phyloP scores from a whole-genome alignment of 805 yeast genomes.

The Yamadazyma tumulicola region DNA sequence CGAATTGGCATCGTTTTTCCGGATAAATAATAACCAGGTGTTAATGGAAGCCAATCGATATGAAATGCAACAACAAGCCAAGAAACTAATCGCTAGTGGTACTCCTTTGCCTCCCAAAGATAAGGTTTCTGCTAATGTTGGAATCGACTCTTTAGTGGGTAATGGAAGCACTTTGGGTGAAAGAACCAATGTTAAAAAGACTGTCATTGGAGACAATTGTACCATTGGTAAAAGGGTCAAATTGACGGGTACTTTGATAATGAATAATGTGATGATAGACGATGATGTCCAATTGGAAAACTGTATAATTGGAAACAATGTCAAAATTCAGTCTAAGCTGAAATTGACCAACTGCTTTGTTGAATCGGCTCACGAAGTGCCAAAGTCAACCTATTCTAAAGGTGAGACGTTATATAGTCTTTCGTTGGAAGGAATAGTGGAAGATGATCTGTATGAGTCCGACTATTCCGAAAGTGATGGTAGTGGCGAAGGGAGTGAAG shows the following conservation, averaged over 20 bases:
- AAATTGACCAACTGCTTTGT: constrained; percentile 78
- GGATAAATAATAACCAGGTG: constrained; percentile 75
- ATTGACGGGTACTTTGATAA: constrained; percentile 78
- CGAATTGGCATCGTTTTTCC: constrained; percentile 61
- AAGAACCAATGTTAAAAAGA: constrained; percentile 78
- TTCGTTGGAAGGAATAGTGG: constrained; percentile 39
- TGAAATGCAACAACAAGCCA: constrained; percentile 63
- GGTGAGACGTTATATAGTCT: constrained; percentile 55
- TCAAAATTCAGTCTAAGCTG: constrained; percentile 59
- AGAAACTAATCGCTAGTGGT: not conserved
- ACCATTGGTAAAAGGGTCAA: constrained; percentile 81
- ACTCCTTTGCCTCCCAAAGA: constrained; percentile 28
- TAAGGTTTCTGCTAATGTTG: constrained; percentile 68
- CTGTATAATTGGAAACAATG: constrained; percentile 75
- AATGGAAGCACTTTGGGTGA: constrained; percentile 67
- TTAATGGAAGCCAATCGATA: constrained; percentile 88
- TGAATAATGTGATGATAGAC: constrained; percentile 67
- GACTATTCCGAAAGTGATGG: constrained; percentile 27
- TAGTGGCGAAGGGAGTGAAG: constrained; percentile 26
- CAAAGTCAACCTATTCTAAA: constrained; percentile 50
- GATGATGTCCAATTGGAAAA: constrained; percentile 83
- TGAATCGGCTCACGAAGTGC: constrained; percentile 73
- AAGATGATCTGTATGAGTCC: constrained; percentile 29
- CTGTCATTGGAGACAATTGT: constrained; percentile 75
- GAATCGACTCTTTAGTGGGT: constrained; percentile 83